These are phyloP conservation scores for Pistacia vera DNA, from an alignment of 345 rosid genomes.

Conservation along the genomic window DNA sequence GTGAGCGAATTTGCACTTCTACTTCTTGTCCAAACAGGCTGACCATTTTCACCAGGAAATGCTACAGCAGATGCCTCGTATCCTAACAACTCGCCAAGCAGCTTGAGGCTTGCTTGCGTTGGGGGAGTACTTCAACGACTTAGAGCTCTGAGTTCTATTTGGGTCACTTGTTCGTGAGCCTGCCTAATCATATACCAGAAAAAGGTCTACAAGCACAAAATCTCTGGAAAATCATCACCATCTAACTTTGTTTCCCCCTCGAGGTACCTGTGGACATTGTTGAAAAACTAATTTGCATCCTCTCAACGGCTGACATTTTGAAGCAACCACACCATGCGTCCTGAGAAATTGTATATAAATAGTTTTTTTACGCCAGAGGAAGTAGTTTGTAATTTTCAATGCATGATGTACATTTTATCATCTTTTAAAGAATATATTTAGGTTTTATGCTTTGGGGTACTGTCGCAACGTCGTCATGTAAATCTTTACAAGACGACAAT, in stretches of 20 bases:
- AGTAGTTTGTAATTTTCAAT: constrained; percentile 20
- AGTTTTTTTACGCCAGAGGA: constrained; percentile 20
- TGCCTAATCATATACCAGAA: constrained; percentile 24
- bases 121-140: constrained; percentile 90
- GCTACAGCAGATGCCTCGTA: constrained; percentile 72
- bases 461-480: constrained; percentile 24
- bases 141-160: constrained; percentile 64
- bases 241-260: constrained; percentile 16
- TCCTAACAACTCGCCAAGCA: constrained; percentile 72
- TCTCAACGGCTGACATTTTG: constrained; percentile 43
- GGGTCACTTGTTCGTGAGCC: constrained; percentile 67
- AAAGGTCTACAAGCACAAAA: background rate
- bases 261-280: constrained; percentile 23
- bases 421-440: constrained; percentile 1
- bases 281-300: constrained; percentile 20
- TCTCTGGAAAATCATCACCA: background rate
- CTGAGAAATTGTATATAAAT: constrained; percentile 30
- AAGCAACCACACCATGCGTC: constrained; percentile 32
- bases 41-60: constrained; percentile 89
- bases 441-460: constrained; percentile 15
- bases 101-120: constrained; percentile 82
- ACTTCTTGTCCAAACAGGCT: constrained; percentile 51
- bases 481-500: constrained; percentile 7
- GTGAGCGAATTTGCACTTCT: too few relatives aligned
- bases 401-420: constrained; percentile 16